Conservation (phyloP, 176 grass and related monocot genomes). For the Phoenix dactylifera region DNA sequence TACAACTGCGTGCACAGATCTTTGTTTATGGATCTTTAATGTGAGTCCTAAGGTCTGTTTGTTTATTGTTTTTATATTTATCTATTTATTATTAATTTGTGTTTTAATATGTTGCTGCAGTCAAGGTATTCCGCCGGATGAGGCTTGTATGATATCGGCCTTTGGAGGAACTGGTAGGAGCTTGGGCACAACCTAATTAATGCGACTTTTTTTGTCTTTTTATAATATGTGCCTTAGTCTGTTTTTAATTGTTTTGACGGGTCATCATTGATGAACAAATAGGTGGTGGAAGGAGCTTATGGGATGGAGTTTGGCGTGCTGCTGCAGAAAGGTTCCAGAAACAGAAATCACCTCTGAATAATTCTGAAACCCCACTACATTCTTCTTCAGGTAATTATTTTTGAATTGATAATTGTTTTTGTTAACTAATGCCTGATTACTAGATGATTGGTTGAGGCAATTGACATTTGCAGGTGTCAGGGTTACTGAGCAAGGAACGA, state of each 20-base stretch:
- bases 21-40: slow-evolving; percentile 99
- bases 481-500: slow-evolving; percentile 22
- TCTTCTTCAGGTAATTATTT: slow-evolving; percentile 44
- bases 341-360: slow-evolving; percentile 43
- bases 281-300: slow-evolving; percentile 54
- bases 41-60: slow-evolving; percentile 46
- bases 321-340: slow-evolving; percentile 72
- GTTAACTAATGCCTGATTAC: neutral
- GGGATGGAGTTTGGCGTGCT: slow-evolving; percentile 59
- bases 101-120: slow-evolving; percentile 45
- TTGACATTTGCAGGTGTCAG: slow-evolving; percentile 7
- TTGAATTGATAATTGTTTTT: slow-evolving; percentile 9
- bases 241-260: neutral
- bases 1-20: slow-evolving; percentile 89
- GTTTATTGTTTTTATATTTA: slow-evolving; percentile 18
- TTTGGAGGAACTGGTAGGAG: slow-evolving; percentile 75
- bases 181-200: neutral
- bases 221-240: neutral
- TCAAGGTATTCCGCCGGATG: slow-evolving; percentile 78
- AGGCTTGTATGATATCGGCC: slow-evolving; percentile 88
- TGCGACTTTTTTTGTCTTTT: slow-evolving; percentile 15
- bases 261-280: slow-evolving; percentile 11
- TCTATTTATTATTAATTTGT: slow-evolving; percentile 15
- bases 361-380: slow-evolving; percentile 48
- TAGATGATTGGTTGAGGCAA: neutral